Evolutionary conservation across 2,329 filamentous ascomycete species (phyloP).

Genomic region (Sporothrix phasma): DNA sequence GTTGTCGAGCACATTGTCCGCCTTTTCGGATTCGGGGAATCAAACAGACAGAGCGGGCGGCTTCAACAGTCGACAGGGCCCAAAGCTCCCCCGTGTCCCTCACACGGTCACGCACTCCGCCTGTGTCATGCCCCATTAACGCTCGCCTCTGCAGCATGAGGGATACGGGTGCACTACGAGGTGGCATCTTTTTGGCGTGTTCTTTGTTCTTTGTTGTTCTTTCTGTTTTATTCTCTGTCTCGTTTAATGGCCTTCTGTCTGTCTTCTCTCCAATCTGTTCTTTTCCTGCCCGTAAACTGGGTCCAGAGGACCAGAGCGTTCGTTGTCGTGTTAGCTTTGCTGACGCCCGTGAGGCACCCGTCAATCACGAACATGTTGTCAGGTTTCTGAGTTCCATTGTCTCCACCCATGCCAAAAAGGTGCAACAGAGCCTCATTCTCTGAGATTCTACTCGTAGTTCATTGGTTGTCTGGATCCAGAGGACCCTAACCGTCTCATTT

Average conservation of each 20-base stretch:
- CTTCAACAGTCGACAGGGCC: neutral
- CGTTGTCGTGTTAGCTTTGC: neutral
- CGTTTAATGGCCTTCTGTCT: neutral
- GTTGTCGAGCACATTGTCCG: neutral
- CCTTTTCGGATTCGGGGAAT: slow-evolving; percentile 3
- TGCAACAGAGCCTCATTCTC: slow-evolving; percentile 9
- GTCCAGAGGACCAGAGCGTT: neutral
- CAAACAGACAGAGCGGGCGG: neutral
- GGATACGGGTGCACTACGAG: neutral
- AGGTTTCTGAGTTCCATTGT: neutral
- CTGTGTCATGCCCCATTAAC: neutral
- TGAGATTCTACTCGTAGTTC: no score
- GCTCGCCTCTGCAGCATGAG: neutral
- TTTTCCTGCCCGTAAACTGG: neutral
- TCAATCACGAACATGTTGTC: neutral
- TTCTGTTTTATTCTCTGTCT: no score
- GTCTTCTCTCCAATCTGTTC: neutral
- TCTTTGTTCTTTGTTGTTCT: neutral
- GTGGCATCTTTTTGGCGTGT: neutral
- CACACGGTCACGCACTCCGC: neutral
- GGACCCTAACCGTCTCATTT: neutral
- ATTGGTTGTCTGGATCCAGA: neutral
- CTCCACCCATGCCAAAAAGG: neutral
- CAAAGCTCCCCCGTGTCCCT: neutral
- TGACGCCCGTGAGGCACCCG: neutral